Percentiles rank a stretch among this genome's conserved stretches.
Conservation (phyloP, 169 alveolate genomes). For the Cryptosporidium viatorum region DNA sequence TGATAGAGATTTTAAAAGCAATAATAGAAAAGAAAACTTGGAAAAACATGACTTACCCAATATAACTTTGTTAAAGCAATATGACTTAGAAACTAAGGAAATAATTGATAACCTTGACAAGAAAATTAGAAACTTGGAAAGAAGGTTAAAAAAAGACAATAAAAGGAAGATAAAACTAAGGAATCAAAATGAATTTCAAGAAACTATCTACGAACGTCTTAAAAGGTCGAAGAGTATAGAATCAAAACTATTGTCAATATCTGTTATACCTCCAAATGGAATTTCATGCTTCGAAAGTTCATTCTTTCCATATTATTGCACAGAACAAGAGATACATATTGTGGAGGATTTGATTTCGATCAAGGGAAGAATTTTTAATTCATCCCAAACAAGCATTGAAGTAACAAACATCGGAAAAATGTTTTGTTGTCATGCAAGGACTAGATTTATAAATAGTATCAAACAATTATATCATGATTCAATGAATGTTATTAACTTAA, state of each 20-base stretch:
- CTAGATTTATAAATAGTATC: constrained; percentile 28
- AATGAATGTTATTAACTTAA: constrained; percentile 9
- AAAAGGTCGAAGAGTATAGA: constrained; percentile 14
- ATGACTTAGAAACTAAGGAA: constrained; percentile 36
- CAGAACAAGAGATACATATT: constrained; percentile 5
- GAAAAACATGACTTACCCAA: not conserved
- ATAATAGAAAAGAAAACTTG: not conserved
- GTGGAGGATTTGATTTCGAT: constrained; percentile 22
- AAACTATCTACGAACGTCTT: not conserved
- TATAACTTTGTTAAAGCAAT: not conserved
- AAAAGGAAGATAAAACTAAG: not conserved
- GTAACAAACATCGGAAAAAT: constrained; percentile 24
- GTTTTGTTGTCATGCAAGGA: constrained; percentile 57
- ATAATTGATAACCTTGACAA: constrained; percentile 43
- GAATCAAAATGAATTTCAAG: not conserved
- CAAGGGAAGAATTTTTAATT: not conserved
- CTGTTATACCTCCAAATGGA: constrained; percentile 59
- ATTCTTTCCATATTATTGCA: constrained; percentile 38
- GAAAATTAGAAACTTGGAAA: constrained; percentile 33
- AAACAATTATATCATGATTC: not conserved
- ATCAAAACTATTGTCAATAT: constrained; percentile 27
- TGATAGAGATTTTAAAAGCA: not conserved
- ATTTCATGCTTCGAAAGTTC: constrained; percentile 48
- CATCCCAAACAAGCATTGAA: not conserved
- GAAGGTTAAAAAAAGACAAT: not conserved